These are phyloP conservation scores for Scedosporium aurantiacum DNA, from an alignment of 2,329 filamentous ascomycete species.

Conservation along the genomic window DNA sequence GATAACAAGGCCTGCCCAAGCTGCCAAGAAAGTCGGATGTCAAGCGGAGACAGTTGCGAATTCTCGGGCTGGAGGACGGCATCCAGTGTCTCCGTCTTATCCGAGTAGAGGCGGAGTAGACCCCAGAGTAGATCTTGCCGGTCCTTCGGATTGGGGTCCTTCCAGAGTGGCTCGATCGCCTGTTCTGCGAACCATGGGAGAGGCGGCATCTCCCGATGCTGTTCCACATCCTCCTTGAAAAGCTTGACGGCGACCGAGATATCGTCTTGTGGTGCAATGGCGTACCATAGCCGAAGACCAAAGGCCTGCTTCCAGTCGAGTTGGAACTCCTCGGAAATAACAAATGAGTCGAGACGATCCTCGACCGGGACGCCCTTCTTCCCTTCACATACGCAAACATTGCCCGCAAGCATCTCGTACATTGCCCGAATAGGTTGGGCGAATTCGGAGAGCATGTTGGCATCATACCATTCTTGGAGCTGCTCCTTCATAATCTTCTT, in stretches of 20 bases:
- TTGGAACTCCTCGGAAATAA: slow-evolving; percentile 71
- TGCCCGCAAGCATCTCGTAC: slow-evolving; percentile 81
- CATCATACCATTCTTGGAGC: slow-evolving; percentile 71
- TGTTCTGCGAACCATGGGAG: slow-evolving; percentile 59
- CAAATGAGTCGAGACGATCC: slow-evolving; percentile 69
- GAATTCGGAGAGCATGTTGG: slow-evolving; percentile 80
- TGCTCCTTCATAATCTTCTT: slow-evolving; percentile 70
- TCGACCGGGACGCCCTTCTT: slow-evolving; percentile 62
- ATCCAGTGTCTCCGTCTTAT: slow-evolving; percentile 48
- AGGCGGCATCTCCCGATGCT: slow-evolving; percentile 61
- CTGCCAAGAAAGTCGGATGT: slow-evolving; percentile 75
- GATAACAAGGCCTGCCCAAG: slow-evolving; percentile 56
- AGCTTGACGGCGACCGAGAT: slow-evolving; percentile 61
- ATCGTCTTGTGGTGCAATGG: slow-evolving; percentile 54
- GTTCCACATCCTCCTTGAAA: slow-evolving; percentile 63
- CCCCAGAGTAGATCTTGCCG: slow-evolving; percentile 79
- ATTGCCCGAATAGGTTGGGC: slow-evolving; percentile 71
- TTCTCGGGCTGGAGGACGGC: slow-evolving; percentile 66
- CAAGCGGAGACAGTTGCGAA: slow-evolving; percentile 61
- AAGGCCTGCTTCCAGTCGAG: slow-evolving; percentile 93
- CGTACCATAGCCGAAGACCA: slow-evolving; percentile 84
- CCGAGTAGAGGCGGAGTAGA: slow-evolving; percentile 68
- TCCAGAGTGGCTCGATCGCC: slow-evolving; percentile 46
- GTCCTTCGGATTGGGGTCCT: slow-evolving; percentile 43
- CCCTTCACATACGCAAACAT: slow-evolving; percentile 74